phyloP scores from a whole-genome alignment of 2,329 filamentous ascomycete genomes.

The Stagonosporopsis cucurbitacearum region DNA sequence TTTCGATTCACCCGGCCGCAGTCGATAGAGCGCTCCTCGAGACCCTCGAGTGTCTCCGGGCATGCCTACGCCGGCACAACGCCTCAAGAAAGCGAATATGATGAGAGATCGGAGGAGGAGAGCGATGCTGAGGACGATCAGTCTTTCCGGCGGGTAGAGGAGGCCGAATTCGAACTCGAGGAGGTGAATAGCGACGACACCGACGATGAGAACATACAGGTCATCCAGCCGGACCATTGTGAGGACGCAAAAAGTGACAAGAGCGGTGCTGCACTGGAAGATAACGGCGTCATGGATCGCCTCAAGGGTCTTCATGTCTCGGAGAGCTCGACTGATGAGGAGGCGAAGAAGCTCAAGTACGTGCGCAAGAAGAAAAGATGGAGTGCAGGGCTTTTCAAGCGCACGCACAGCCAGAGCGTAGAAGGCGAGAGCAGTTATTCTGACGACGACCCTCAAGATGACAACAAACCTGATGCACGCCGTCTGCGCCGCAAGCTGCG shows the following conservation, averaged over 20 bases:
- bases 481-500: constrained; percentile 53
- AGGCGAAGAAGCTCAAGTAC: constrained; percentile 39
- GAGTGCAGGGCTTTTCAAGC: constrained; percentile 54
- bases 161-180: constrained; percentile 51
- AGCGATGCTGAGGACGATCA: constrained; percentile 34
- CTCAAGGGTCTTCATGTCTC: constrained; percentile 47
- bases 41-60: constrained; percentile 48
- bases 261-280: constrained; percentile 36
- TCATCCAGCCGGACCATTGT: constrained; percentile 53
- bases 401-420: constrained; percentile 54
- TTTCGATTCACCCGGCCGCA: constrained; percentile 48
- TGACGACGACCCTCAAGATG: constrained; percentile 51
- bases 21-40: constrained; percentile 44
- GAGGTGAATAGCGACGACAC: constrained; percentile 50
- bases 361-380: constrained; percentile 50
- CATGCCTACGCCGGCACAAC: constrained; percentile 38
- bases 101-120: constrained; percentile 34
- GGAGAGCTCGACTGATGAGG: constrained; percentile 43
- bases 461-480: constrained; percentile 48
- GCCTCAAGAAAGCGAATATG: constrained; percentile 43
- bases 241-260: constrained; percentile 52
- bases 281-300: constrained; percentile 38
- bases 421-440: constrained; percentile 53
- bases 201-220: constrained; percentile 52
- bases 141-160: constrained; percentile 35